Evolutionary conservation across 1,139 yeast species (phyloP).

Genomic region (Geotrichum carabidarum): DNA sequence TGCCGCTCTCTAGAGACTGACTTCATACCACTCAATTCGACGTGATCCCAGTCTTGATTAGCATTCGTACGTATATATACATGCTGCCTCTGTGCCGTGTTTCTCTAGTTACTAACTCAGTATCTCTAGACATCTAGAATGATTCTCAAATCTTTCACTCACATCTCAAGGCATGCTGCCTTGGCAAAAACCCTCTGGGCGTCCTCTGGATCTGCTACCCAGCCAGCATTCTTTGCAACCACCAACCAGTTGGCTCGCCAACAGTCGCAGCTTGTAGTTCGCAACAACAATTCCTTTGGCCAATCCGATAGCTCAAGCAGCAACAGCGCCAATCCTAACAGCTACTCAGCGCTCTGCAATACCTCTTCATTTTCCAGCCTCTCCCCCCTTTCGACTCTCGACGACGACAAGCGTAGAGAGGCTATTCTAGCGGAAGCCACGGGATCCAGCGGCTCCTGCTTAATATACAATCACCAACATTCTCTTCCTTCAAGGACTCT

Average conservation of each 20-base stretch:
- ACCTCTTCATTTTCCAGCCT: conserved; percentile 26
- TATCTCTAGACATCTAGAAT: conserved; percentile 15
- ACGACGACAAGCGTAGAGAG: conserved; percentile 33
- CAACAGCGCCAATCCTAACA: conserved; percentile 16
- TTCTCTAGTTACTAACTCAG: too few relatives aligned
- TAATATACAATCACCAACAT: conserved; percentile 21
- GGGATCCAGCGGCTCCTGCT: conserved; percentile 17
- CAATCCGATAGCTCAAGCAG: conserved; percentile 14
- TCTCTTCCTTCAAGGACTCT: not conserved
- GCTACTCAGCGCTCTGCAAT: conserved; percentile 21
- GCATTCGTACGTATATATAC: too few relatives aligned
- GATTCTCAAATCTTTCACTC: conserved; percentile 39
- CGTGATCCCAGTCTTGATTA: too few relatives aligned
- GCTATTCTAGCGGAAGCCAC: conserved; percentile 22
- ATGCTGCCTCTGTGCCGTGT: too few relatives aligned
- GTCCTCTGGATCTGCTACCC: conserved; percentile 15
- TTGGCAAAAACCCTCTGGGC: conserved; percentile 38
- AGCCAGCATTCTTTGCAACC: conserved; percentile 38
- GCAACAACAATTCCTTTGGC: conserved; percentile 21
- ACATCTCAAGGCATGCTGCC: conserved; percentile 36
- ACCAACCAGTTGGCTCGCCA: conserved; percentile 40
- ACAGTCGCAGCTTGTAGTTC: conserved; percentile 36
- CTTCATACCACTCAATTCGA: too few relatives aligned
- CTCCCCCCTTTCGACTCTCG: conserved; percentile 32
- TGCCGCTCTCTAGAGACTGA: too few relatives aligned